These are phyloP conservation scores for Hypoxylon fuscum DNA, from an alignment of 495 filamentous ascomycete species.

Conservation along the genomic window DNA sequence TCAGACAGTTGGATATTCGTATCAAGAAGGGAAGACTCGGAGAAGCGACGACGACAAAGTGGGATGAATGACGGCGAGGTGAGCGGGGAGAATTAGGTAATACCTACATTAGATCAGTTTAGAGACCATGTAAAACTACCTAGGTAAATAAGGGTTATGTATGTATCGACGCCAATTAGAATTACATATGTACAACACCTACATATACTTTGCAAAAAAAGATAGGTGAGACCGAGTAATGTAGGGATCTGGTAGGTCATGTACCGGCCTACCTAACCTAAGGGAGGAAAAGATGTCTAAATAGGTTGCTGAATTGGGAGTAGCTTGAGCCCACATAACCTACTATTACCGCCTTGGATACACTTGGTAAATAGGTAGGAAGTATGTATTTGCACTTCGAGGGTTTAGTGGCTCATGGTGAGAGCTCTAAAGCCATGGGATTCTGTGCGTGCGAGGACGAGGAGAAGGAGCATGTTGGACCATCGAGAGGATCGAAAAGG, in stretches of 20 bases:
- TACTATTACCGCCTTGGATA: background rate
- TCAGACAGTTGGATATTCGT: slow-evolving; percentile 21
- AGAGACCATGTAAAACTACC: slow-evolving; percentile 2
- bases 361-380: background rate
- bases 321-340: background rate
- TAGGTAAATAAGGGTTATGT: slow-evolving; percentile 16
- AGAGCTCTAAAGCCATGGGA: slow-evolving; percentile 20
- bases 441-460: slow-evolving; percentile 17
- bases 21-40: slow-evolving; percentile 13
- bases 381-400: background rate
- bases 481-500: slow-evolving; percentile 37
- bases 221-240: slow-evolving; percentile 25
- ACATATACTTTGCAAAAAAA: slow-evolving; percentile 6
- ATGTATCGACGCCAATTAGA: slow-evolving; percentile 13
- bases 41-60: slow-evolving; percentile 18
- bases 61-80: slow-evolving; percentile 34
- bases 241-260: slow-evolving; percentile 23
- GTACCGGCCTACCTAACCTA: slow-evolving; percentile 11
- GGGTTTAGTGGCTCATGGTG: slow-evolving; percentile 22
- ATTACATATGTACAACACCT: slow-evolving; percentile 4
- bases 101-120: slow-evolving; percentile 10
- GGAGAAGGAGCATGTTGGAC: slow-evolving; percentile 30
- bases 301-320: background rate
- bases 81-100: slow-evolving; percentile 27
- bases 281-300: background rate